Evolutionary conservation across 192 early-diverging fungal species (phyloP).

Genomic region (Phycomyces nitens): DNA sequence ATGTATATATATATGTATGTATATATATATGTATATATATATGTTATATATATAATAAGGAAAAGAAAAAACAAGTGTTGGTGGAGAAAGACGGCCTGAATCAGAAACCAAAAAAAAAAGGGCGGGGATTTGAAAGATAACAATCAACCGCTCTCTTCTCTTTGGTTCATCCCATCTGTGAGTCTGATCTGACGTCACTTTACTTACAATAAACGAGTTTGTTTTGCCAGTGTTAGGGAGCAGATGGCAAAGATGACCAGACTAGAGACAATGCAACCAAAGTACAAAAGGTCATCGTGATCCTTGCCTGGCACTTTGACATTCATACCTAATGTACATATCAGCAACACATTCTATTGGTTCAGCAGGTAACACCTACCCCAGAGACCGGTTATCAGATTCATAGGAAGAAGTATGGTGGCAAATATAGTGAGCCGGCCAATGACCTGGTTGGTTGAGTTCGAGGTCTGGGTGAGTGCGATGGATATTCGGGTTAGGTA

Average conservation of each 20-base stretch:
- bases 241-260: slow-evolving; percentile 4
- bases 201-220: not conserved
- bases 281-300: slow-evolving; percentile 21
- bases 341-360: not conserved
- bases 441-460: slow-evolving; percentile 86
- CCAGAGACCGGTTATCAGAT: slow-evolving; percentile 80
- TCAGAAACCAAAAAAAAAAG: not conserved
- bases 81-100: not conserved
- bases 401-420: slow-evolving; percentile 87
- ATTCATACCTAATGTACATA: slow-evolving; percentile 23
- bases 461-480: slow-evolving; percentile 69
- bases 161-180: not conserved
- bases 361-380: slow-evolving; percentile 38
- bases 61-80: not conserved
- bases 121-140: no score
- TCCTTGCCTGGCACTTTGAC: slow-evolving; percentile 27
- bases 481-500: slow-evolving; percentile 77
- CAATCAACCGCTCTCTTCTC: not conserved
- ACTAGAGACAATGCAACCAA: not conserved
- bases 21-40: not conserved
- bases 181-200: not conserved
- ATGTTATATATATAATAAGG: not conserved
- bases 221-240: slow-evolving; percentile 6
- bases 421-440: slow-evolving; percentile 86
- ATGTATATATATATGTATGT: not conserved